Percentiles rank a stretch among this genome's conserved stretches.
These are phyloP conservation scores for Geosiphon pyriformis DNA, from an alignment of 192 early-diverging fungal species.

Conservation along the genomic window DNA sequence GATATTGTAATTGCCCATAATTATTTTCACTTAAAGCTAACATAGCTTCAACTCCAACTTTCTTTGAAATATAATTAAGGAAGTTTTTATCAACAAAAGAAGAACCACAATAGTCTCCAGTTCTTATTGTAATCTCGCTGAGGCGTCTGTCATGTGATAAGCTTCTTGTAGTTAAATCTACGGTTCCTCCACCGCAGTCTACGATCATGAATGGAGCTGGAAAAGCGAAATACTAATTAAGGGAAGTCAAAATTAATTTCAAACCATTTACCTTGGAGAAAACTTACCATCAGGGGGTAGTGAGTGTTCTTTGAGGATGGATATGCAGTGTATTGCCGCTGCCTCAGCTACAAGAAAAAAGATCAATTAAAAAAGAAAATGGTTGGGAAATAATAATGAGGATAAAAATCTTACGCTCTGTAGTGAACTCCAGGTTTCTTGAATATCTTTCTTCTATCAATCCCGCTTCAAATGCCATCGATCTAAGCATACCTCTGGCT, in stretches of 20 bases:
- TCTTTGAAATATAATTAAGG: neutral
- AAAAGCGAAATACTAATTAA: neutral
- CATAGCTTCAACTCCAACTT: neutral
- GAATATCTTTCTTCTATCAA: neutral
- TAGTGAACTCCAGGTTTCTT: conserved; percentile 14
- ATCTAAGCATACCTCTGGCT: conserved; percentile 47
- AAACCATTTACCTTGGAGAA: neutral
- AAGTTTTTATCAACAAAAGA: conserved; percentile 9
- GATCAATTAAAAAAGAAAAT: neutral
- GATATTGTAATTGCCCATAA: conserved; percentile 8
- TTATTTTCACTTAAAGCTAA: neutral
- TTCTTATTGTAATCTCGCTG: conserved; percentile 37
- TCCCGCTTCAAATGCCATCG: conserved; percentile 34
- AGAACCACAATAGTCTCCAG: conserved; percentile 4
- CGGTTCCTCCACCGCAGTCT: conserved; percentile 55
- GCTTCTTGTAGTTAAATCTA: conserved; percentile 42
- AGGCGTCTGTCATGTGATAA: conserved; percentile 29
- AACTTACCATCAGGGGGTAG: neutral
- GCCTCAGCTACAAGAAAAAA: neutral
- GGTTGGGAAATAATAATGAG: neutral
- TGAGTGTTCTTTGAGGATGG: neutral
- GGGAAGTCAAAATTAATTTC: neutral
- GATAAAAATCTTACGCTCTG: conserved; percentile 8
- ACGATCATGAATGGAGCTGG: conserved; percentile 45
- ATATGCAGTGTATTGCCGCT: neutral